These are phyloP conservation scores for Eruca vesicaria DNA, from an alignment of 441 rosid species.

Conservation along the genomic window DNA sequence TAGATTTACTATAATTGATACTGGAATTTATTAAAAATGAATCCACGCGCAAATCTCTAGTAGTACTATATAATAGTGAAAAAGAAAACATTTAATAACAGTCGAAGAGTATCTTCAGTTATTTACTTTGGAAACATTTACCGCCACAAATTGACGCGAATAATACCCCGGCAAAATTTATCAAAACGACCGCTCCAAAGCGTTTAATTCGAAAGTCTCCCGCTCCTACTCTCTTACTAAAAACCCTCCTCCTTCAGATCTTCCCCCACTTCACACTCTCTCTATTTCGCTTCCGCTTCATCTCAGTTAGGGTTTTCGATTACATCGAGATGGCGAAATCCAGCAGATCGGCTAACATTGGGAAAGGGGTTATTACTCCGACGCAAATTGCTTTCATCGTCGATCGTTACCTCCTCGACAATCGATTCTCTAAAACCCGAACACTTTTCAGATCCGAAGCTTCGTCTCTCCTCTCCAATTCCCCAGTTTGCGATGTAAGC, in stretches of 20 bases:
- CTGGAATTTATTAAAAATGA: no score
- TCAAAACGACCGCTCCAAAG: background rate
- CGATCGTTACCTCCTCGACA: constrained; percentile 77
- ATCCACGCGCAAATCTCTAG: no score
- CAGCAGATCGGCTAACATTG: constrained; percentile 38
- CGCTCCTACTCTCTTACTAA: constrained; percentile 16
- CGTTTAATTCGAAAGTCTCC: background rate
- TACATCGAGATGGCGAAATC: constrained; percentile 53
- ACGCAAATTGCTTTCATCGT: constrained; percentile 81
- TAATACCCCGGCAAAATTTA: constrained; percentile 5
- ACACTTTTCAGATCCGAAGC: constrained; percentile 62
- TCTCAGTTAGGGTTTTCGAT: constrained; percentile 14
- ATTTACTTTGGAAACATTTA: background rate
- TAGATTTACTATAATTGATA: no score
- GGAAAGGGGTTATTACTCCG: constrained; percentile 69
- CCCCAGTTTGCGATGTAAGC: constrained; percentile 59
- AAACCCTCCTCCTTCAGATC: background rate
- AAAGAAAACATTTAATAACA: no score
- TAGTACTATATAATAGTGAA: no score
- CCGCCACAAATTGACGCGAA: constrained; percentile 10
- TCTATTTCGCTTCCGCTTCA: background rate
- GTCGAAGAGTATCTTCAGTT: no score
- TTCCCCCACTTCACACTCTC: background rate
- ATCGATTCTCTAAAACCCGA: constrained; percentile 56
- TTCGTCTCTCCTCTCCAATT: constrained; percentile 66